Evolutionary conservation across 2,329 filamentous ascomycete species (phyloP), one percentile per base, ranked within the genome.

Genomic region (Reticulascus tulasneorum): DNA sequence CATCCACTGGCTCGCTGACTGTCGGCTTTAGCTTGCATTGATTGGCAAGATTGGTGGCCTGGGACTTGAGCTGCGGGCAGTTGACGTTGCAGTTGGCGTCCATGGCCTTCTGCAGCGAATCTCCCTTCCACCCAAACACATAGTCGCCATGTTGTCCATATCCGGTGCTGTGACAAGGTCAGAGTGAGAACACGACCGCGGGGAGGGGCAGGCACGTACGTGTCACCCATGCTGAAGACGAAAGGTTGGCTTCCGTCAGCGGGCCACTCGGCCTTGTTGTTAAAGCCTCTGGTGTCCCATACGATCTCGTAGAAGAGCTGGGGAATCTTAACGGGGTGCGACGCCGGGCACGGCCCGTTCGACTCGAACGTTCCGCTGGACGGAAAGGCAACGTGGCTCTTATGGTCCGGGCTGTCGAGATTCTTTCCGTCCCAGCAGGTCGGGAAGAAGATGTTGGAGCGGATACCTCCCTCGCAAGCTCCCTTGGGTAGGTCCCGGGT

Each of bases 381-480:
- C 13, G 72, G 73, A 44, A 77, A 78, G 4, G 65, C 59, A 43
- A 77, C 60, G 47, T 75, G 71, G 16, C 52, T 66, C 35, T 60
- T 63, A 50, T 72, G 71, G 48, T 76, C 64, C 2, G 61, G 42
- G 11, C 61, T 59, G 49, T 76, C 71, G 35, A 70, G 44, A 42
- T 73, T 64, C 25, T 60, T 59, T 24, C 75, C 75, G 21, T 78
- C 64, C 74, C 75, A 78, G 60, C 74, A 78, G 12, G 62, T 63
- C 4, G 69, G 70, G 47, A 73, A 73, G 52, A 67, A 28, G 33
- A 36, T 16, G 25, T 28, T 36, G 19, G 33, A 21, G 13, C 33
- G 33, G 25, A 36, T 36, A 12, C 33, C 33, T n/a, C 33, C 33
- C 48, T 51, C 8, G 50, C 38, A 3, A 51, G 53, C 19, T 54